A percentile compares a stretch with the other conserved stretches of the same genome.
These are phyloP conservation scores for Odontarrhena argentea DNA, from an alignment of 345 rosid genomes.

Conservation along the genomic window DNA sequence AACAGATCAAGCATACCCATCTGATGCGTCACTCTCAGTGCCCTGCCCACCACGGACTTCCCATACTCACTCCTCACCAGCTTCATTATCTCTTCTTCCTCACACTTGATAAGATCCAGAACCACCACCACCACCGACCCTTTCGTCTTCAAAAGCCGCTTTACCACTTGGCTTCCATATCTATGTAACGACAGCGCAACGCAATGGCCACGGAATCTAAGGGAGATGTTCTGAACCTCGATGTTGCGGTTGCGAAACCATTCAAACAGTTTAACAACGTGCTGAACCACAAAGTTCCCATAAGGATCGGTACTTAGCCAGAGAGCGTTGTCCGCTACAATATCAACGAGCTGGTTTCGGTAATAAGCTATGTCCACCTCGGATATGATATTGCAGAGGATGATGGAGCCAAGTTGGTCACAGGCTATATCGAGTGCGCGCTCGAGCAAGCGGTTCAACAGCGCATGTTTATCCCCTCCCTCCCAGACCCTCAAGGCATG, in stretches of 20 bases:
- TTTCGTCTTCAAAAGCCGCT: neutral
- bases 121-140: neutral
- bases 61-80: slow-evolving; percentile 30
- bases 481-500: slow-evolving; percentile 2
- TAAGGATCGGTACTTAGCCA: neutral
- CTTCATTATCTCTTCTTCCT: neutral
- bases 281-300: slow-evolving; percentile 32
- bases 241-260: neutral
- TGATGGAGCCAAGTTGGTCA: slow-evolving; percentile 20
- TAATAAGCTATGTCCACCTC: neutral
- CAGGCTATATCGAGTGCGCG: slow-evolving; percentile 2
- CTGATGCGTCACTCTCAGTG: too few relatives aligned
- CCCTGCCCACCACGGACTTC: slow-evolving; percentile 10
- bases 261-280: neutral
- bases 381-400: slow-evolving; percentile 14
- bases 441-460: neutral
- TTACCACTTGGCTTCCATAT: slow-evolving; percentile 27
- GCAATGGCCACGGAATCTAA: slow-evolving; percentile 5
- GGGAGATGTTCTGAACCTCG: neutral
- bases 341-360: neutral
- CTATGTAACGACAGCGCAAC: slow-evolving; percentile 15
- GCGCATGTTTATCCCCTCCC: neutral
- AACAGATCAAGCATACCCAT: too few relatives aligned
- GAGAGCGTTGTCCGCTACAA: slow-evolving; percentile 9
- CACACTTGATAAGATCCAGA: slow-evolving; percentile 8